Evolutionary conservation across 2,329 filamentous ascomycete genomes (phyloP).

Genomic region (Sporothrix pseudoabietina): DNA sequence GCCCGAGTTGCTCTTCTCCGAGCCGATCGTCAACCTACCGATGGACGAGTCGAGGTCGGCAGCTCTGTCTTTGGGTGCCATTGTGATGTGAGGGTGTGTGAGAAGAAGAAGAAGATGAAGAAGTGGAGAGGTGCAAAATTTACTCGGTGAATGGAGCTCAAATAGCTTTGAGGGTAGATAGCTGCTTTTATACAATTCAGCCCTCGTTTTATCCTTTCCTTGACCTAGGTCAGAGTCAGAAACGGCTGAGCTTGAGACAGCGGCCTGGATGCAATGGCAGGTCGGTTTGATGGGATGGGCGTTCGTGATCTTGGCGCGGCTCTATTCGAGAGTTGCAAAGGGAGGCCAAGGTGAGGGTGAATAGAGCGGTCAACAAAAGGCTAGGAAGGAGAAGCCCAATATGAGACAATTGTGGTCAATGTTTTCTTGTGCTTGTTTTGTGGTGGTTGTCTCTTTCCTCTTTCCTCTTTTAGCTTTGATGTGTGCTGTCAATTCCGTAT

Average conservation of each 20-base stretch:
- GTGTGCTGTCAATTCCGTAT: not conserved
- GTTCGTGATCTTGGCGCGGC: slow-evolving; percentile 15
- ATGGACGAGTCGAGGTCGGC: slow-evolving; percentile 34
- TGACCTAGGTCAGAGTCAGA: not conserved
- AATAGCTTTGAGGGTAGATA: not conserved
- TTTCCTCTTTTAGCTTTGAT: not conserved
- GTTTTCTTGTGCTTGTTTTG: not conserved
- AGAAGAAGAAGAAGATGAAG: not conserved
- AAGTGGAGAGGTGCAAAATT: too few relatives aligned
- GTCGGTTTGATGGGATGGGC: slow-evolving; percentile 2
- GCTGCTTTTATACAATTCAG: too few relatives aligned
- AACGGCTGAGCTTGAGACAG: slow-evolving; percentile 10
- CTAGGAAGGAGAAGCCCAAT: not conserved
- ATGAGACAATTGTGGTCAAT: not conserved
- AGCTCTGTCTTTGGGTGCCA: slow-evolving; percentile 30
- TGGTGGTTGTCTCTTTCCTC: not conserved
- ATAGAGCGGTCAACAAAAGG: not conserved
- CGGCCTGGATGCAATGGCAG: slow-evolving; percentile 10
- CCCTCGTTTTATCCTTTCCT: not conserved
- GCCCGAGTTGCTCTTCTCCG: slow-evolving; percentile 34
- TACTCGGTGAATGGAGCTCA: not conserved
- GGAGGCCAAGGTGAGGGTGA: not conserved
- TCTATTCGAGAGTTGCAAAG: slow-evolving; percentile 3
- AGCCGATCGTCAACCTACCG: slow-evolving; percentile 41
- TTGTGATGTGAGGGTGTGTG: not conserved